Conservation (phyloP, 805 yeast genomes). For the Candida andamanensis region DNA sequence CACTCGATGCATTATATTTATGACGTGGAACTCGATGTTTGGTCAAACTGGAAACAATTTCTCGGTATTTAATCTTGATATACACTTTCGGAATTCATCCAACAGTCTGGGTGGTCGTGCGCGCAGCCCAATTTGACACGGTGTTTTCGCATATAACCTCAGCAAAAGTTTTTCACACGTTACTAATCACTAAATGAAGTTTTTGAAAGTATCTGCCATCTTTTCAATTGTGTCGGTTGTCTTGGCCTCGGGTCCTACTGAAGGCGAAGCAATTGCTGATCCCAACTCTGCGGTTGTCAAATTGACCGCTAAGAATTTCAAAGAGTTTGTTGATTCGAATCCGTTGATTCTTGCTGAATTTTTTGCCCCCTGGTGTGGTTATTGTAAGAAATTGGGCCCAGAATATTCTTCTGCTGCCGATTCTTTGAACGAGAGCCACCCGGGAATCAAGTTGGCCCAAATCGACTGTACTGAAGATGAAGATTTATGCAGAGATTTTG, state of each 20-base stretch:
- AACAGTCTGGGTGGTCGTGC: too few species aligned
- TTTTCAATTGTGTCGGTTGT: slow-evolving; percentile 36
- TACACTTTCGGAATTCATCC: background rate
- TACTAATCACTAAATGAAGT: slow-evolving; percentile 30
- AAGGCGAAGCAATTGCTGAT: slow-evolving; percentile 66
- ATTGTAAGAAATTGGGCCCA: slow-evolving; percentile 86
- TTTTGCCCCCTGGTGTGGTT: slow-evolving; percentile 98
- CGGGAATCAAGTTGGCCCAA: slow-evolving; percentile 71
- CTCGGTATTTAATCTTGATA: too few species aligned
- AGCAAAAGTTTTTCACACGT: too few species aligned
- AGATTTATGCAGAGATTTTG: slow-evolving; percentile 62
- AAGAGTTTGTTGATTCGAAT: slow-evolving; percentile 60
- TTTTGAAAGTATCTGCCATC: slow-evolving; percentile 36
- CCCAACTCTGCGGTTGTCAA: slow-evolving; percentile 85
- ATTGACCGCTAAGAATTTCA: slow-evolving; percentile 62
- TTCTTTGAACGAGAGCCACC: slow-evolving; percentile 42
- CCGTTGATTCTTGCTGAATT: slow-evolving; percentile 82
- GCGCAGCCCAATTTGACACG: too few species aligned
- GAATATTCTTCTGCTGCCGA: slow-evolving; percentile 73
- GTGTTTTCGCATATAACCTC: too few species aligned
- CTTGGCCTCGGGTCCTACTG: slow-evolving; percentile 36
- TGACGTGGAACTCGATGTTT: slow-evolving; percentile 49
- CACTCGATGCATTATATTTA: slow-evolving; percentile 69
- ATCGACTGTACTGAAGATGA: slow-evolving; percentile 79
- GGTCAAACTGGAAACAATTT: slow-evolving; percentile 45